Base-by-base conservation (phyloP, 768 basidiomycete species). In the Suillus subalutaceus region DNA sequence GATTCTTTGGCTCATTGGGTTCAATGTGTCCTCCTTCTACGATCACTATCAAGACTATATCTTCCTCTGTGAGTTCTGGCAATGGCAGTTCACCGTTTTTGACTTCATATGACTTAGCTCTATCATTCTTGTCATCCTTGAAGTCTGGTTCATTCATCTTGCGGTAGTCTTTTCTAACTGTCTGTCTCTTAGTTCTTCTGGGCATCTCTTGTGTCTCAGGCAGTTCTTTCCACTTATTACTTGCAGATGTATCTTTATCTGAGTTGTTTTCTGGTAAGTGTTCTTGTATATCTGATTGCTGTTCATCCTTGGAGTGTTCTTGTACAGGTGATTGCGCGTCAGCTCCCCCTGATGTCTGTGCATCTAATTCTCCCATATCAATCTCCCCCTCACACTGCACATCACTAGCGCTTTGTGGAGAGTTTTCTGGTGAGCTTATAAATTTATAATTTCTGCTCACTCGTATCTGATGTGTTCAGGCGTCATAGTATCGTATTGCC, bases 401-500 rank as follows among this genome's bases (percentile, higher is more conserved):
- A 44, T 41, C 7, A 35, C 52, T 13, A 6, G 15, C 37, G 2
- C 8, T 38, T 38, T 38, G 2, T 38, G 37, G 37, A 2, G 37
- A 9, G 8, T 2, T 38, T 38, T 38, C 9, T 38, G 37, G 37
- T 38, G 37, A 38, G 37, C 2, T 43, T 20, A 20, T 15, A 52
- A 66, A 62, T 6, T n/a, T 15, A 20, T 55, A 66, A 52, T 66
- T 66, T 2, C 38, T 15, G 0, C 48, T 62, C 20, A 62, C 16
- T 18, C n/a, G n/a, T 8, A 63, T 35, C 23, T 56, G 38, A 30
- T 61, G 62, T 6, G 46, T 53, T 12, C 57, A 15, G 9, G 63
- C 35, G 41, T 72, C 64, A 32, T 67, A 72, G 56, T 70, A 72
- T 16, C 59, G 52, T 23, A 72, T 64, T 3, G 63, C 62, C 12